Base-by-base conservation (phyloP, 2,329 filamentous ascomycete species). In the Paraphoma chrysanthemicola region DNA sequence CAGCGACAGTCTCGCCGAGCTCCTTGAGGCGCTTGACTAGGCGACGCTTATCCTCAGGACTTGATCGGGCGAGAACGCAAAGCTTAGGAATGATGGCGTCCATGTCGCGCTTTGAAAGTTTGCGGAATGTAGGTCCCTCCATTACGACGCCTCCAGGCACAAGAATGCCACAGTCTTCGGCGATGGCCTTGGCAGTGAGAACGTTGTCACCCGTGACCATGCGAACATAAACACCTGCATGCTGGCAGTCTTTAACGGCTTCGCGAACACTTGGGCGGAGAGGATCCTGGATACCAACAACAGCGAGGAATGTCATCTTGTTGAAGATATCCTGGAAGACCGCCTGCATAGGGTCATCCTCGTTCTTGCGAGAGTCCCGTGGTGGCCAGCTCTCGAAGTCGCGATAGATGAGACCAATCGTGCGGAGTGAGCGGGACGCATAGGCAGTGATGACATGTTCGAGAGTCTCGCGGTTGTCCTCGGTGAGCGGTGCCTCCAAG, bases 121-220 rank as follows among this genome's bases (percentile, higher is more conserved):
- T 91, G 63, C 90, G 87, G 77, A 94, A 93, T 30, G 87, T 85
- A 1, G 91, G 90, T 0, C 90, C 91, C 75, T 93, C 91, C 83
- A 94, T 90, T 33, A 92, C 86, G 53, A 91, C 71, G 46, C 88
- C 90, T 66, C 87, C 84, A 68, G 62, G 92, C 41, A 87, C 86
- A 53, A 91, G 82, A 57, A 94, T 93, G 41, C 90, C 90, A 72
- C 90, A 93, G 67, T 93, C 90, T 63, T 83, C 84, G 17, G 91
- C 91, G 67, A 94, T 94, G 18, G 91, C 89, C 72, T 90, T 86
- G 1, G 91, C 91, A 7, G 91, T 94, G 56, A 91, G 79, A 64
- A 90, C 87, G 78, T 94, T 93, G 78, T 94, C 91, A 61, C 91
- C 91, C 4, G 91, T 94, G 2, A 94, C 91, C 91, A 94, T 94